Evolutionary conservation across 2,329 filamentous ascomycete genomes (phyloP), one percentile per base, ranked within the genome.

Genomic region (Trichoderma citrinoviride): DNA sequence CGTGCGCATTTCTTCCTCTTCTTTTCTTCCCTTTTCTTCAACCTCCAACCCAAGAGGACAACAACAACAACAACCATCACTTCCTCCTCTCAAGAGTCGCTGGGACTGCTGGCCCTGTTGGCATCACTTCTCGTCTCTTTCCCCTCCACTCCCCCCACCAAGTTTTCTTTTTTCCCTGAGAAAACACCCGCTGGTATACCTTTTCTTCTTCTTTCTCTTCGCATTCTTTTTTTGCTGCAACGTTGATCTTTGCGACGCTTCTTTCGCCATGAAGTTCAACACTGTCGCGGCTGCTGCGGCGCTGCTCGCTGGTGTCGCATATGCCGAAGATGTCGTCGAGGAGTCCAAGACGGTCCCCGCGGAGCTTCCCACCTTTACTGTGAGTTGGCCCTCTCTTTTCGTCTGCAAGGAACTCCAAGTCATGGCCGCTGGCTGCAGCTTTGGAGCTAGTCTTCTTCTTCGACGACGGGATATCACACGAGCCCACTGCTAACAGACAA

Each of bases 331-430:
- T 70, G 81, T 83, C 70, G 81, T 83, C 66, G 85, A 90, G 75
- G 83, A 87, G 21, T 82, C 88, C 65, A 80, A 86, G 63, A 82
- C 83, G 57, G 78, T 84, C 57, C 81, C 89, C n/a, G n/a, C n/a
- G 65, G 83, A 88, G 76, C 87, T 92, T 72, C 90, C 94, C 53
- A 91, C 87, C 65, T 97, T 97, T 77, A 96, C 93, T 70, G 93
- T 97, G 84, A 83, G 92, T 84, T 23, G 17, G 17, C 21, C 29
- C 50, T 44, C 27, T 17, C 21, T 12, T 19, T 56, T 27, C 12
- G 19, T 19, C 15, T 46, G 40, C 21, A 61, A 50, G 44, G 19
- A 19, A n/a, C n/a, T 7, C 17, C 25, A 17, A 56, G 23, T 17
- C 23, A 7, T 17, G 7, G 47, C 25, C 17, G 21, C 5, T 33